Base-by-base conservation (phyloP, 2,329 filamentous ascomycete genomes). In the Monilinia aucupariae region DNA sequence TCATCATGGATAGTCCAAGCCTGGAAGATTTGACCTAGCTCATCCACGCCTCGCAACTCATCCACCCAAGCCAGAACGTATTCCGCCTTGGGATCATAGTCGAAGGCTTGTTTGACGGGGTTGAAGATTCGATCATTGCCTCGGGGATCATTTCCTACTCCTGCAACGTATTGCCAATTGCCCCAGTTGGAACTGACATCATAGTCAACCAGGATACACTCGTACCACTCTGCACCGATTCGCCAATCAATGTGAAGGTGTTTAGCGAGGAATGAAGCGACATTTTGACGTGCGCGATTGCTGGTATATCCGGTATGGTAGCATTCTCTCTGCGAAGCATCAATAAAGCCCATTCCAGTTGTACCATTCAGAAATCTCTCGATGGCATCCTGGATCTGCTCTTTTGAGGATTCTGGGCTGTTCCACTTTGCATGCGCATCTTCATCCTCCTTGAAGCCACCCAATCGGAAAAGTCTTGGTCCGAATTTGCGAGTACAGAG, bases 161-260 rank as follows among this genome's bases (percentile, higher is more conserved):
- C 90, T 0, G 89, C 82, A 0, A 90, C 84, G 65, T 93, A 93
- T 73, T 92, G 89, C 90, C 89, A 92, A 70, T 91, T 92, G 12
- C 85, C 85, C 89, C 89, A 93, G 68, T 92, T 92, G 64, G 82
- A 88, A 17, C 82, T 85, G 0, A 89, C 81, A 68, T 93, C 90
- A 72, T 92, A 91, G 72, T 94, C 90, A 37, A 87, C 79, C 3
- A 92, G 79, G 71, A 89, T 77, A 71, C 82, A 84, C 72, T 93
- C 90, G 71, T 92, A 93, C 88, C 88, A 93, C 72, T 92, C 90
- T 0, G 89, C 90, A 0, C 90, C 90, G 17, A 90, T 80, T 0
- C 89, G 83, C 90, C 90, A 94, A 74, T 93, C 90, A 27, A 93
- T 85, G 1, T 81, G 80, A 3, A 92, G 77, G 65, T 91, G 88